Percentiles rank a stretch among this genome's conserved stretches.
Evolutionary conservation across 768 basidiomycete genomes (phyloP).

Genomic region (Xerocomellus chrysenteron): DNA sequence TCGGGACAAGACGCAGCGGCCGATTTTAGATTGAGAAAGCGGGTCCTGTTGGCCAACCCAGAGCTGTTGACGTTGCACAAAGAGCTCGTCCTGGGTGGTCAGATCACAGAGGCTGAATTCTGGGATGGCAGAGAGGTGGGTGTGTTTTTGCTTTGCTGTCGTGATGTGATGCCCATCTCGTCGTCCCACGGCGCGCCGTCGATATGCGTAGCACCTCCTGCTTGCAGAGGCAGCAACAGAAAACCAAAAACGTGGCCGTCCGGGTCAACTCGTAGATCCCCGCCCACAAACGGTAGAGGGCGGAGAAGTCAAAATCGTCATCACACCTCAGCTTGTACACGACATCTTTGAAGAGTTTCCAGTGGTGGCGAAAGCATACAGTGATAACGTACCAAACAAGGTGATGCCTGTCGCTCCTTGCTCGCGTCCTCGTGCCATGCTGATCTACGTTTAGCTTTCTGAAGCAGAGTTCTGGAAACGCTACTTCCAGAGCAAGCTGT

Average conservation of each 20-base stretch:
- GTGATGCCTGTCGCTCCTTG: constrained; percentile 37
- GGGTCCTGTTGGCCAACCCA: constrained; percentile 73
- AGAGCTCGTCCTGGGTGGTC: constrained; percentile 81
- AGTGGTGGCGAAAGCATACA: constrained; percentile 88
- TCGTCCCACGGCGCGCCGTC: not conserved
- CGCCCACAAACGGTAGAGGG: constrained; percentile 81
- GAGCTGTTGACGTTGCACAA: constrained; percentile 81
- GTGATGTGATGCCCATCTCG: not conserved
- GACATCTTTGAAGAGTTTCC: constrained; percentile 99
- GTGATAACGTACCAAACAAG: constrained; percentile 87
- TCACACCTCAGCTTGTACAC: constrained; percentile 88
- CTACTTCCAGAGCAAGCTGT: constrained; percentile 94
- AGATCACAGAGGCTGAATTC: constrained; percentile 91
- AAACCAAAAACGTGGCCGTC: constrained; percentile 74
- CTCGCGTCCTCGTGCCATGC: not conserved
- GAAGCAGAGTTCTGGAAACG: constrained; percentile 96
- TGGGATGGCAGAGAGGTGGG: constrained; percentile 94
- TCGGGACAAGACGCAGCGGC: constrained; percentile 56
- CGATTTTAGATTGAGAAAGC: constrained; percentile 75
- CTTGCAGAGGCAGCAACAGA: constrained; percentile 74
- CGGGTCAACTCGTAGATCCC: constrained; percentile 84
- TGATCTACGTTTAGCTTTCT: constrained; percentile 54
- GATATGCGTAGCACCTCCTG: constrained; percentile 58
- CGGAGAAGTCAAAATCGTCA: constrained; percentile 85
- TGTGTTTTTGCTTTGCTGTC: constrained; percentile 9